Percentiles rank a stretch among this genome's conserved stretches.
Conservation (phyloP, 2,329 filamentous ascomycete genomes). For the Aspergillus jensenii region DNA sequence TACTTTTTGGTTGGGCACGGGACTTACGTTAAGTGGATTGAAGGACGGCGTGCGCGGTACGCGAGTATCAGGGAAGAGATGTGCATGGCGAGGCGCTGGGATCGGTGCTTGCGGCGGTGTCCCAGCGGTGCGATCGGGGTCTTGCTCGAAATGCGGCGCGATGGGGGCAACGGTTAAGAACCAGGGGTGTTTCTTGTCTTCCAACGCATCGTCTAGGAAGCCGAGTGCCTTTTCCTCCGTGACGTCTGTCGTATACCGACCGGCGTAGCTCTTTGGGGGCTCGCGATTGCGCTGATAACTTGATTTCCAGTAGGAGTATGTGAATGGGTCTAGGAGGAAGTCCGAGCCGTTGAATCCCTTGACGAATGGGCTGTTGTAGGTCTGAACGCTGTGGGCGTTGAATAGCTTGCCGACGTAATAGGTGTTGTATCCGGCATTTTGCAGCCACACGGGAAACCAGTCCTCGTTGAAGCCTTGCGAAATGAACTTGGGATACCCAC, state of each 20-base stretch:
- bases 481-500: constrained; percentile 65
- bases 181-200: constrained; percentile 56
- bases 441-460: constrained; percentile 71
- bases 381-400: constrained; percentile 61
- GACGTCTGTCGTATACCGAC: constrained; percentile 58
- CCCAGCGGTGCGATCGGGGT: constrained; percentile 5
- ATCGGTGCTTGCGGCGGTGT: constrained; percentile 56
- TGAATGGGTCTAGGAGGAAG: constrained; percentile 65
- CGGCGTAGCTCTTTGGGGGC: constrained; percentile 53
- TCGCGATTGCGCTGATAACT: constrained; percentile 61
- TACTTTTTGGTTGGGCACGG: constrained; percentile 28
- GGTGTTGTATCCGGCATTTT: constrained; percentile 63
- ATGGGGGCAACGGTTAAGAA: constrained; percentile 67
- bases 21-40: background rate
- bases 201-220: constrained; percentile 62
- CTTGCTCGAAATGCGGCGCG: constrained; percentile 61
- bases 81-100: constrained; percentile 59
- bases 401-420: constrained; percentile 73
- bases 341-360: constrained; percentile 61
- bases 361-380: constrained; percentile 60
- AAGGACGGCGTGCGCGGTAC: constrained; percentile 56
- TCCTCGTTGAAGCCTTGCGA: constrained; percentile 64
- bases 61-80: constrained; percentile 59
- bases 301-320: constrained; percentile 65
- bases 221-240: constrained; percentile 57